Base-by-base conservation (phyloP, 139 green algal genomes). In the Chloropicon primus region DNA sequence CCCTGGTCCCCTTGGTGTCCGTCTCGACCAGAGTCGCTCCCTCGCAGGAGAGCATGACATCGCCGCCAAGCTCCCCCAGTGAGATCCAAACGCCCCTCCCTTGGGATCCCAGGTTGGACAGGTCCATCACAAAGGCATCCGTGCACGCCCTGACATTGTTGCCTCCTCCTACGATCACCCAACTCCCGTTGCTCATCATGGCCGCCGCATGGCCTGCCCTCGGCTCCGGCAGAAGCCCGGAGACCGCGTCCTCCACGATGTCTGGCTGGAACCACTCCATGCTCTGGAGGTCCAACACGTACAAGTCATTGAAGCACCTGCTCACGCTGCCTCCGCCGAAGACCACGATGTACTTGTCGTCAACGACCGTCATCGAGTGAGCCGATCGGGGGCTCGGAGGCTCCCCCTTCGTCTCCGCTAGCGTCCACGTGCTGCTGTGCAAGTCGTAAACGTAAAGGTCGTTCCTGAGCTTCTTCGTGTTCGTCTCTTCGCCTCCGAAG, bases 111-210 rank as follows among this genome's bases (percentile, higher is more conserved):
- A 78, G 53, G 28, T 26, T 29, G 0, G 80, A 77, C 1, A 97
- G 80, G 78, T 98, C 92, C 28, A 96, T 87, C 1, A 85, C 82
- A 25, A 94, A 84, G 81, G 94, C 89, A 82, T 98, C 94, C 1
- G 91, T 88, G 82, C 92, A 94, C 72, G 92, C 93, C 54, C 82
- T 86, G 25, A 87, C 79, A 80, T 97, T 97, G 87, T 98, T 96
- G 28, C 93, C 94, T 21, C 94, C 94, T 26, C 94, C 94, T 71
- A 94, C 84, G 2, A 97, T 84, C 80, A 93, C 97, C 91, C 85
- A 93, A 2, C 53, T 74, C 10, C 17, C 17, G 76, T 84, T 77
- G 0, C 88, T 91, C 74, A 97, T 79, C 28, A 93, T n/a, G 2
- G 84, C 88, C 0, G 80, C 85, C 26, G 90, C 89, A 76, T 93